Base-by-base conservation (phyloP, 2,329 filamentous ascomycete genomes). In the Endoconidiophora polonica region DNA sequence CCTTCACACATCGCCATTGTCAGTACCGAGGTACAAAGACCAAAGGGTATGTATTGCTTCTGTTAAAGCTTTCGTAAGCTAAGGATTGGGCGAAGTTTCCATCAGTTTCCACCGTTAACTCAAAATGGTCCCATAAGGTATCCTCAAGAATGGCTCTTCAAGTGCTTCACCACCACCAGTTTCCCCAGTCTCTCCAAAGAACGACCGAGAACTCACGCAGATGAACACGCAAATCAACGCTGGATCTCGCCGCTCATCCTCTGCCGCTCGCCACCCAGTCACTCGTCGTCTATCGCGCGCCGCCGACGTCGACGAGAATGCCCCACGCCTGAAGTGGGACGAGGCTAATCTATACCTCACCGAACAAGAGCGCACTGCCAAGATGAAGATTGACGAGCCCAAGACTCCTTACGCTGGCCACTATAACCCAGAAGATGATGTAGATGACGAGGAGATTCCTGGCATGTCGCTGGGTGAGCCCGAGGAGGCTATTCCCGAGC, bases 371-470 rank as follows among this genome's bases (percentile, higher is more conserved):
- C 88, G 85, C 66, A 86, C 81, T 53, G 82, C 83, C 55, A 95
- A 88, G 53, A 98, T 98, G 91, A 98, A 96, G 73, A 98, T 98
- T 56, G 85, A 87, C 57, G 91, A 98, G 69, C 91, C 91, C 54
- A 98, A 98, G 73, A 98, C 91, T 5, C 91, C 91, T 3, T 98
- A 90, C 63, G 91, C 86, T 36, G 83, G 82, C 61, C 86, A 87
- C 60, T 95, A 95, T 65, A 85, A 96, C 61, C 87, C 88, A 3
- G 64, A 79, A 40, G 86, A 95, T 60, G 90, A 96, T 56, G 86
- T 86, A 47, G 83, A 81, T 33, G 86, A 91, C 55, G 81, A 94
- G 60, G 87, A 95, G 53, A 98, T 98, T 60, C 90, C 91, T 9
- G 86, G 83, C 26, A 72, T 98, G 54, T 90, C 90, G 57, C 73